phyloP scores from a whole-genome alignment of 768 basidiomycete species.

The Kwoniella dejecticola region DNA sequence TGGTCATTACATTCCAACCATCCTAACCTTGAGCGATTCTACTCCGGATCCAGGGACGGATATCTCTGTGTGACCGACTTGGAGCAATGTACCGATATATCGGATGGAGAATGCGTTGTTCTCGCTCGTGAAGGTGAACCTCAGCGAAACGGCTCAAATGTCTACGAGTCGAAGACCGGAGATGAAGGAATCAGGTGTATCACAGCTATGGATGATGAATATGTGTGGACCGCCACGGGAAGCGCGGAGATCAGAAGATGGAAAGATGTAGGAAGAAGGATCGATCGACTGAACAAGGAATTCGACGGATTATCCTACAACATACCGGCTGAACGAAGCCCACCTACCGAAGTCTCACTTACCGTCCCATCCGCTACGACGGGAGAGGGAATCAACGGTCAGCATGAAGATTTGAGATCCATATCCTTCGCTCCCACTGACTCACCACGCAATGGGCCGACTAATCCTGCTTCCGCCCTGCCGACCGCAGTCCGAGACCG shows the following conservation, averaged over 20 bases:
- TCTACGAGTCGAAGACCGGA: conserved; percentile 58
- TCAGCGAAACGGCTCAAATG: conserved; percentile 23
- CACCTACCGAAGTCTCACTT: conserved; percentile 15
- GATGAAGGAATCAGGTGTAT: conserved; percentile 80
- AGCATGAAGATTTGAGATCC: conserved; percentile 35
- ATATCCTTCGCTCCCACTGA: conserved; percentile 49
- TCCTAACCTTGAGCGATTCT: conserved; percentile 82
- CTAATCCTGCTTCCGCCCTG: conserved; percentile 19
- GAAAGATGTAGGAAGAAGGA: conserved; percentile 61
- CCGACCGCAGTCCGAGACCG: conserved; percentile 31
- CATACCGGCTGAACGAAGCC: conserved; percentile 9
- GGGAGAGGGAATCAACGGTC: conserved; percentile 8
- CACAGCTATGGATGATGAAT: conserved; percentile 75
- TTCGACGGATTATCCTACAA: conserved; percentile 33
- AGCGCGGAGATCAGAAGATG: conserved; percentile 79
- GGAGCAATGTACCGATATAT: conserved; percentile 73
- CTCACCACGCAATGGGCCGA: conserved; percentile 20
- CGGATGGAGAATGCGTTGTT: conserved; percentile 85
- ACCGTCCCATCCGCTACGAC: conserved; percentile 9
- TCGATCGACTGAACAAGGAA: conserved; percentile 32
- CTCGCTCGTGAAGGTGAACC: conserved; percentile 61
- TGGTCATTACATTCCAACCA: conserved; percentile 91
- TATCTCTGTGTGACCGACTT: conserved; percentile 88
- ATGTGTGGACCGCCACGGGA: conserved; percentile 88
- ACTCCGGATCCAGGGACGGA: conserved; percentile 90